Conservation (phyloP, 129 eudicot genomes). For the Lactuca saligna region DNA sequence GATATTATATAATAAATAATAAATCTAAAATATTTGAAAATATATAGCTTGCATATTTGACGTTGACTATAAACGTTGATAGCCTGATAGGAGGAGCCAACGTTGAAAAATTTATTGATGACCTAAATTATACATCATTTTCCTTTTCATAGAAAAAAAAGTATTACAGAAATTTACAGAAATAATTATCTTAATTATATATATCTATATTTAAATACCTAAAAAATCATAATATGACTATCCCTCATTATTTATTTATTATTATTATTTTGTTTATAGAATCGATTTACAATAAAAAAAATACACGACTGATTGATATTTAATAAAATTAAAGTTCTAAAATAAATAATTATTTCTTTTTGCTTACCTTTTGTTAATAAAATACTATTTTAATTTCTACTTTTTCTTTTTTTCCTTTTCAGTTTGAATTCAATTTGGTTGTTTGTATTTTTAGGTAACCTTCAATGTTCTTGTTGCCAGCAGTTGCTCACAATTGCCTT, state of each 20-base stretch:
- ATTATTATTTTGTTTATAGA: neutral
- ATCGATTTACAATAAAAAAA: neutral
- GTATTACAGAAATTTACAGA: neutral
- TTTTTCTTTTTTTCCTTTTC: neutral
- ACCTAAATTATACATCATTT: constrained; percentile 8
- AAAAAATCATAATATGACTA: neutral
- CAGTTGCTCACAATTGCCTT: constrained; percentile 27
- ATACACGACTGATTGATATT: neutral
- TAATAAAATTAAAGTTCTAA: too few species aligned
- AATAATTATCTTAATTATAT: neutral
- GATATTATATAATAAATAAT: neutral
- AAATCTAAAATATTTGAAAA: neutral
- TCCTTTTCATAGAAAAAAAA: neutral
- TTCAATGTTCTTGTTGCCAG: constrained; percentile 40
- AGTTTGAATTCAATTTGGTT: constrained; percentile 8
- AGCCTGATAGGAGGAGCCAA: constrained; percentile 20
- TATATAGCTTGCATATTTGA: constrained; percentile 14
- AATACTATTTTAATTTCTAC: neutral
- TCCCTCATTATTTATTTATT: too few species aligned
- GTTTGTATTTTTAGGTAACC: constrained; percentile 28
- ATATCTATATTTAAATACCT: neutral
- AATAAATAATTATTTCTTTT: too few species aligned
- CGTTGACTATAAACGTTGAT: constrained; percentile 19
- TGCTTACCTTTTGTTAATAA: neutral
- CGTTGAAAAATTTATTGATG: constrained; percentile 22